A percentile compares a stretch with the other conserved stretches of the same genome.
Evolutionary conservation across 495 filamentous ascomycete genomes (phyloP).

Genomic region (Annulohypoxylon moriforme): DNA sequence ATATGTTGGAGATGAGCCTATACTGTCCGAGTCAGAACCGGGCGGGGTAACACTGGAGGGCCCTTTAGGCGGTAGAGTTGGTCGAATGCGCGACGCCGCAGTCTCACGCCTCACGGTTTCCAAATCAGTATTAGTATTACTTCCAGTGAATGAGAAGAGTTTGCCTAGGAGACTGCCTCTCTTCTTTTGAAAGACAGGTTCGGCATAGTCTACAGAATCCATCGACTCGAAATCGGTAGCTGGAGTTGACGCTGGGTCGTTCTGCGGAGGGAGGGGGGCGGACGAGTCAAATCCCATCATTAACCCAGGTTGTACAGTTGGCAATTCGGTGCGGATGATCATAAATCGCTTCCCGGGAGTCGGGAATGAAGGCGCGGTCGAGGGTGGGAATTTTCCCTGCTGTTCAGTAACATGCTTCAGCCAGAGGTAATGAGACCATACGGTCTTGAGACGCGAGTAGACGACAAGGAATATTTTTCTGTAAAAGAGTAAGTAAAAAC

Average conservation of each 20-base stretch:
- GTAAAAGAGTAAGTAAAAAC: constrained; percentile 41
- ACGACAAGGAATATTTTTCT: constrained; percentile 77
- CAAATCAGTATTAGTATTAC: constrained; percentile 54
- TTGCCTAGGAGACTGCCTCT: constrained; percentile 77
- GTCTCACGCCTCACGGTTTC: constrained; percentile 58
- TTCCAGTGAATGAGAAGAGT: constrained; percentile 67
- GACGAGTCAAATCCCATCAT: constrained; percentile 56
- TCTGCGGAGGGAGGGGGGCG: constrained; percentile 28
- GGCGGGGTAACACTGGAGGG: constrained; percentile 33
- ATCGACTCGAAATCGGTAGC: constrained; percentile 49
- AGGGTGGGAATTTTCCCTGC: constrained; percentile 66
- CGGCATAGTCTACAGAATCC: constrained; percentile 35
- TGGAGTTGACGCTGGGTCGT: constrained; percentile 23
- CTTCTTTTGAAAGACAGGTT: constrained; percentile 62
- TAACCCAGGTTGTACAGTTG: constrained; percentile 62
- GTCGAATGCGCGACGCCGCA: constrained; percentile 50
- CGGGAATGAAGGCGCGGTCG: constrained; percentile 85
- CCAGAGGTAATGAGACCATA: constrained; percentile 84
- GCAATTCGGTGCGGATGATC: constrained; percentile 88
- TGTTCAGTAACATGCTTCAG: constrained; percentile 72
- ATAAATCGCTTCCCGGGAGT: constrained; percentile 91
- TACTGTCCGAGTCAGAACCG: constrained; percentile 54
- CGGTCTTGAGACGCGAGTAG: constrained; percentile 73
- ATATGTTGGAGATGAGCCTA: constrained; percentile 56
- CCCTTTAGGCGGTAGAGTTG: constrained; percentile 32